Conservation (phyloP, 768 basidiomycete genomes). For the Lyophyllum atratum region DNA sequence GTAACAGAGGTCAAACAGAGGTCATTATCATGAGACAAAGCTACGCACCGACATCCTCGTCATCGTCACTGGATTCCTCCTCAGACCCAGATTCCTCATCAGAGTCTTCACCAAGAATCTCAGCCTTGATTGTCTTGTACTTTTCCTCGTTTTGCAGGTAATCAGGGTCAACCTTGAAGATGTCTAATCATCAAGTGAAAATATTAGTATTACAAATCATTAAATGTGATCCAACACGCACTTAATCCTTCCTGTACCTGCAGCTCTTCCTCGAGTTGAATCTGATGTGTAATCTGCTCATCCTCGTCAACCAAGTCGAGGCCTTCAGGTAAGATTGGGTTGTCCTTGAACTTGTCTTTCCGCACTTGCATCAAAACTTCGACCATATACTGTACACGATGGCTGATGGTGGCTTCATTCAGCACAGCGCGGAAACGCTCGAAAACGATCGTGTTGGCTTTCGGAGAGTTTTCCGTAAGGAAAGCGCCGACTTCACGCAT, state of each 20-base stretch:
- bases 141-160: conserved; percentile 92
- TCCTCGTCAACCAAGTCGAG: conserved; percentile 97
- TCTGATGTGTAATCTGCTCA: conserved; percentile 94
- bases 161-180: conserved; percentile 93
- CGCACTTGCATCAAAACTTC: conserved; percentile 99
- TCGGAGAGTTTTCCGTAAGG: conserved; percentile 89
- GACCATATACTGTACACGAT: conserved; percentile 99
- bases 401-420: conserved; percentile 93
- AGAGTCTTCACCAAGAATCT: conserved; percentile 90
- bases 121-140: conserved; percentile 87
- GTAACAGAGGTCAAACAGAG: conserved; percentile 6
- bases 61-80: conserved; percentile 62
- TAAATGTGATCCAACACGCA: conserved; percentile 41
- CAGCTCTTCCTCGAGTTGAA: conserved; percentile 90
- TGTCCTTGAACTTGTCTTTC: conserved; percentile 99
- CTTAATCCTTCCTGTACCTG: conserved; percentile 94
- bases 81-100: conserved; percentile 72
- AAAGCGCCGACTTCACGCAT: conserved; percentile 97
- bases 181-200: conserved; percentile 51
- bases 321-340: conserved; percentile 91
- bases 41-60: conserved; percentile 46
- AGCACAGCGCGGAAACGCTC: conserved; percentile 97
- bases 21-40: not conserved
- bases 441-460: conserved; percentile 92
- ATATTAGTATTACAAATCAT: not conserved